phyloP scores from a whole-genome alignment of 2,329 filamentous ascomycete species.

The Aureobasidium sp. region DNA sequence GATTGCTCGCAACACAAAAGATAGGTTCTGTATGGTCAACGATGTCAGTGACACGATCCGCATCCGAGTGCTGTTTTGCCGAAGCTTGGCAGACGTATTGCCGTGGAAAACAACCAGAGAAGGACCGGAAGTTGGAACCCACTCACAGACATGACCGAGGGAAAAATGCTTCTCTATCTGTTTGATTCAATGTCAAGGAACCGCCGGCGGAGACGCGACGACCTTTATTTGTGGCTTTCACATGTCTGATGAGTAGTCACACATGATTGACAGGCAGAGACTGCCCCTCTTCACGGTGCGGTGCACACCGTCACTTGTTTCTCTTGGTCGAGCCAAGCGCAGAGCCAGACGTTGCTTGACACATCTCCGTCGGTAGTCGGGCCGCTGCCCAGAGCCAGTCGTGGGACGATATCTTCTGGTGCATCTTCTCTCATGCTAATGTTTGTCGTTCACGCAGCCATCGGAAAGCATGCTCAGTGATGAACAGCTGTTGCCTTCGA shows the following conservation, averaged over 20 bases:
- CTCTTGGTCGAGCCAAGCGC: neutral
- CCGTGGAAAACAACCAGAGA: neutral
- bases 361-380: constrained; percentile 3
- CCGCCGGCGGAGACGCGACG: neutral
- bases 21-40: constrained; percentile 55
- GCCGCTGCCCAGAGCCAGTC: constrained; percentile 3
- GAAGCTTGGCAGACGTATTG: constrained; percentile 2
- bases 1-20: constrained; percentile 69
- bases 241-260: neutral
- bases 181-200: neutral
- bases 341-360: neutral
- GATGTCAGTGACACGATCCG: neutral
- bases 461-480: neutral
- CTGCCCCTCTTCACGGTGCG: neutral
- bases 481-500: neutral
- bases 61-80: neutral
- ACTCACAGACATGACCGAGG: neutral
- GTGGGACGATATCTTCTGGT: neutral
- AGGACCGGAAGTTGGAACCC: neutral
- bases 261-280: neutral
- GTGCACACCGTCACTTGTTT: neutral
- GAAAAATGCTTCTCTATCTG: neutral
- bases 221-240: neutral
- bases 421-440: neutral
- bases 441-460: neutral